These are phyloP conservation scores for Pichia sp. DNA, from an alignment of 1,139 yeast species.

Conservation along the genomic window DNA sequence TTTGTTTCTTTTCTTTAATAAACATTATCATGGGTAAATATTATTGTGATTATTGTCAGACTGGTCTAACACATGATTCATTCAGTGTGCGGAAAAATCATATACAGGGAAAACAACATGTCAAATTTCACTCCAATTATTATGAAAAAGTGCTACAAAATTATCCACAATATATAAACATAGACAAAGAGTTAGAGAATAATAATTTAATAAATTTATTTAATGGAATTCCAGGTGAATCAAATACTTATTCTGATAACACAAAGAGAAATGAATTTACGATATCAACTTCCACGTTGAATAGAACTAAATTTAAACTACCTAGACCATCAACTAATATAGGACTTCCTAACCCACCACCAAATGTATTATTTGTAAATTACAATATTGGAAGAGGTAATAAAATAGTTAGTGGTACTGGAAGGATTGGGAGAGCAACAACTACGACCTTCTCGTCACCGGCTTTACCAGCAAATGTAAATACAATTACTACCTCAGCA, in stretches of 20 bases:
- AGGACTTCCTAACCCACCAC: constrained; percentile 42
- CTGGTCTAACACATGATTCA: constrained; percentile 84
- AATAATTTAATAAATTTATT: constrained; percentile 33
- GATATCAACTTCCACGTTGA: too few species aligned
- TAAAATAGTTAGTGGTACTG: background rate
- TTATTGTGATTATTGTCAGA: constrained; percentile 82
- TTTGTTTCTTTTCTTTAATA: too few species aligned
- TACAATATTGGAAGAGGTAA: background rate
- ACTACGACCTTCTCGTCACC: too few species aligned
- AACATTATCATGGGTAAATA: constrained; percentile 43
- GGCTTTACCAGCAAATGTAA: too few species aligned
- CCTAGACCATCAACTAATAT: constrained; percentile 19
- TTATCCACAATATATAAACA: constrained; percentile 2
- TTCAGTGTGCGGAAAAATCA: constrained; percentile 83
- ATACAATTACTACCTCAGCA: too few species aligned
- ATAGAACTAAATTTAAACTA: too few species aligned
- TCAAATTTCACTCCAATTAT: constrained; percentile 67
- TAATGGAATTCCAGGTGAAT: constrained; percentile 41
- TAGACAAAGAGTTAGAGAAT: background rate
- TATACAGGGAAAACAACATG: constrained; percentile 72
- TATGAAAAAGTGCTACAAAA: constrained; percentile 1
- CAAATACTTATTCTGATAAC: background rate
- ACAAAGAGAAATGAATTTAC: background rate
- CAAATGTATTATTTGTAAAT: constrained; percentile 20
- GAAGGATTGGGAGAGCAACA: too few species aligned